Conservation (phyloP, 805 yeast species). For the Hyphopichia homilentoma region DNA sequence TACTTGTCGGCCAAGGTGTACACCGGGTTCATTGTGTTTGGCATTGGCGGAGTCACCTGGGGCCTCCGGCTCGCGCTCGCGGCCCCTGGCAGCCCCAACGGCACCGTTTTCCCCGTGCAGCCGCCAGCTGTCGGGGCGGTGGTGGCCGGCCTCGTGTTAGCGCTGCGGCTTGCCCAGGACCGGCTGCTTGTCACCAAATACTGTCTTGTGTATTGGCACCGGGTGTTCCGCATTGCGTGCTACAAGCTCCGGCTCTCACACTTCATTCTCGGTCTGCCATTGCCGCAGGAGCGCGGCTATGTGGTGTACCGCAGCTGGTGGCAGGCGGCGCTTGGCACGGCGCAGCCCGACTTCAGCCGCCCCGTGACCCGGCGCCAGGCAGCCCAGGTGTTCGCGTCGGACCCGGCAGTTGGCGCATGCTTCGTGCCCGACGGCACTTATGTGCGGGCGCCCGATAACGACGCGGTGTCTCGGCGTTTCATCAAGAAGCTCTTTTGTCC, state of each 20-base stretch:
- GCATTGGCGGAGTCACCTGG: conserved; percentile 69
- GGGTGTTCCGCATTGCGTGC: conserved; percentile 53
- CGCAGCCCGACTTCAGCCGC: conserved; percentile 50
- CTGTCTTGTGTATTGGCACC: conserved; percentile 56
- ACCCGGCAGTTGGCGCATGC: conserved; percentile 45
- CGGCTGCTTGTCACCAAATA: conserved; percentile 21
- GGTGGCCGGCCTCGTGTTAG: conserved; percentile 3
- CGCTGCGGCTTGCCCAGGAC: neutral
- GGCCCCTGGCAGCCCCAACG: conserved; percentile 4
- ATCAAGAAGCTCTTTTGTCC: conserved; percentile 70
- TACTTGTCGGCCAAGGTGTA: conserved; percentile 71
- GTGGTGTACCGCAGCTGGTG: conserved; percentile 50
- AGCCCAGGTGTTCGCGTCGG: conserved; percentile 34
- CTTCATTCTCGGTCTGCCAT: conserved; percentile 64
- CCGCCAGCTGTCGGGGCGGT: conserved; percentile 6
- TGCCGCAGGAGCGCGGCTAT: conserved; percentile 67
- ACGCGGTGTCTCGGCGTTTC: conserved; percentile 63
- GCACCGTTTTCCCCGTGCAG: conserved; percentile 26
- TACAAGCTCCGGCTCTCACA: conserved; percentile 68
- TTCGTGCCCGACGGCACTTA: conserved; percentile 79
- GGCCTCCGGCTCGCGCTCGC: conserved; percentile 22
- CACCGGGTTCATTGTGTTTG: conserved; percentile 64
- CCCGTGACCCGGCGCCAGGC: conserved; percentile 56
- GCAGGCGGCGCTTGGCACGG: conserved; percentile 39
- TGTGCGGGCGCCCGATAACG: conserved; percentile 84